A percentile compares a stretch with the other conserved stretches of the same genome.
Evolutionary conservation across 768 basidiomycete genomes (phyloP).

Genomic region (Erythrobasidium yunnanense): DNA sequence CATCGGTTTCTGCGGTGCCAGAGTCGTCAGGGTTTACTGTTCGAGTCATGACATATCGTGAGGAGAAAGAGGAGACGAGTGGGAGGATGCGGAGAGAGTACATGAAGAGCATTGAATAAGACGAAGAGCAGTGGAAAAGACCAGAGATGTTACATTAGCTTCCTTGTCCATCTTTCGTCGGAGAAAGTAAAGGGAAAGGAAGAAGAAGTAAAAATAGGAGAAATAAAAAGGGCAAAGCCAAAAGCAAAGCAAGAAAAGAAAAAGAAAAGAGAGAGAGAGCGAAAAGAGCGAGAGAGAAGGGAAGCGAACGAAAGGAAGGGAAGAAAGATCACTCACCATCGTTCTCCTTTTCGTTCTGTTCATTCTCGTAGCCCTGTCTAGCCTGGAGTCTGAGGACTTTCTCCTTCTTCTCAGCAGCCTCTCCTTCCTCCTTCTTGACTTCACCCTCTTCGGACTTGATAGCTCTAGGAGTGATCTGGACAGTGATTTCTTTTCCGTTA

Average conservation of each 20-base stretch:
- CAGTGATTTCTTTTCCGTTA: constrained; percentile 67
- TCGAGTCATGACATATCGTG: background rate
- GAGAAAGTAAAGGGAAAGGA: background rate
- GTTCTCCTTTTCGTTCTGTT: background rate
- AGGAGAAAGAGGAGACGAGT: background rate
- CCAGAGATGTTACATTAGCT: too few species aligned
- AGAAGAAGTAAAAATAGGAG: background rate
- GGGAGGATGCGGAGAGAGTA: background rate
- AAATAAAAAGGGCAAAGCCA: background rate
- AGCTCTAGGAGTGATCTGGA: background rate
- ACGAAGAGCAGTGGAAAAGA: background rate
- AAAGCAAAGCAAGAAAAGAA: background rate
- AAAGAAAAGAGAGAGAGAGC: background rate
- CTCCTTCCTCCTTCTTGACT: background rate
- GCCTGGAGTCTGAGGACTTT: constrained; percentile 3
- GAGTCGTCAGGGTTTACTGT: background rate
- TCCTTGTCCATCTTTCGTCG: too few species aligned
- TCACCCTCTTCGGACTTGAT: background rate
- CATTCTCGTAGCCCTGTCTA: constrained; percentile 26
- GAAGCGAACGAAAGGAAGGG: background rate
- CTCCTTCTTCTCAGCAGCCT: background rate
- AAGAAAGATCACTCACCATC: background rate
- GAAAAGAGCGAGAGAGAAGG: background rate
- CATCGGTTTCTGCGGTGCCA: background rate
- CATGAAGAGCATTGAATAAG: background rate